Conservation (phyloP, 169 alveolate species). For the Eimeria maxima region DNA sequence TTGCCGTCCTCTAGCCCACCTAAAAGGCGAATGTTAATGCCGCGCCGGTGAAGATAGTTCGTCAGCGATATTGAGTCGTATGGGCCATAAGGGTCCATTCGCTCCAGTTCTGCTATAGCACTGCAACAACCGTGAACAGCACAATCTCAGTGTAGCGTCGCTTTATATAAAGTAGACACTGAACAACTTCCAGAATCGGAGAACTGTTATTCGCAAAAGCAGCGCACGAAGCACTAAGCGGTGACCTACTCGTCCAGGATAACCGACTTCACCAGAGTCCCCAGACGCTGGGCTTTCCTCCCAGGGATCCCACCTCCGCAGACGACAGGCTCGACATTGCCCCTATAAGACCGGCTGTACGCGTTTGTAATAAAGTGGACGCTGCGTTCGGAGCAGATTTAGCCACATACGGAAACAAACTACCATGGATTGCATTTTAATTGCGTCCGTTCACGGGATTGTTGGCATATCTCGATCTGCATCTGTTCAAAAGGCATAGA, state of each 20-base stretch:
- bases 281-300: slow-evolving; percentile 70
- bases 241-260: slow-evolving; percentile 70
- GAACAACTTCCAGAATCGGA: not conserved
- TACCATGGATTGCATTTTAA: not conserved
- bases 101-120: slow-evolving; percentile 74
- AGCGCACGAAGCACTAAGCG: not conserved
- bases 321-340: slow-evolving; percentile 51
- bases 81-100: slow-evolving; percentile 74
- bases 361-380: slow-evolving; percentile 53
- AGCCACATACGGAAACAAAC: not conserved
- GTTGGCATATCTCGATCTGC: not conserved
- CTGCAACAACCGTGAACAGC: slow-evolving; percentile 7
- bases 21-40: slow-evolving; percentile 77
- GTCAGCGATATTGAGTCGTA: slow-evolving; percentile 74
- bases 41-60: slow-evolving; percentile 63
- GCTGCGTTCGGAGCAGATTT: slow-evolving; percentile 33
- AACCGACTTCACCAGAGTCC: slow-evolving; percentile 52
- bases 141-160: not conserved
- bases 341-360: slow-evolving; percentile 54
- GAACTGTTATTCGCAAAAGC: too few relatives aligned
- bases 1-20: slow-evolving; percentile 36
- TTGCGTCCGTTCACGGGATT: not conserved
- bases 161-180: not conserved
- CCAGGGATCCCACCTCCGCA: slow-evolving; percentile 54
- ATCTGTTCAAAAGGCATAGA: not conserved